Evolutionary conservation across 306 rosid genomes (phyloP), one percentile per base, ranked within the genome.

Genomic region (Acmispon strigosus): DNA sequence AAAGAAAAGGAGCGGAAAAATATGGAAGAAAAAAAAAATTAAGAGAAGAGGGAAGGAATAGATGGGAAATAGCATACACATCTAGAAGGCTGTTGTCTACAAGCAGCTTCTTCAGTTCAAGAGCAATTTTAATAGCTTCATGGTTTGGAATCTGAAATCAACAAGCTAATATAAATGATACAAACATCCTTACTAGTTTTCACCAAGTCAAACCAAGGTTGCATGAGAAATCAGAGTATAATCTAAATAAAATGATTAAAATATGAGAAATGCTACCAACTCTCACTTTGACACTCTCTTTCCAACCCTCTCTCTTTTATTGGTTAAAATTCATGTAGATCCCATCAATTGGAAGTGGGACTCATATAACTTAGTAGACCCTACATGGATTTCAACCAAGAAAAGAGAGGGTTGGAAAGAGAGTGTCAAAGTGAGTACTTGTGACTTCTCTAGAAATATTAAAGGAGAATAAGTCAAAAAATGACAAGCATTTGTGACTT

Each of bases 81-180:
- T 94, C 97, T 41, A 94, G 76, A 83, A 94, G 97, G 84, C 97
- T 89, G 78, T 94, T 94, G 82, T 94, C 99, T 50, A 91, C 83
- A 17, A 94, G 95, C 74, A 91, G 82, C 91, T 94, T 94, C 96
- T 94, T 94, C 54, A 94, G 88, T 64, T 94, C 95, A 1, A 91
- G 94, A 44, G 99, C 96, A 44, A 94, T 87, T 78, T 89, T 91
- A 64, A 91, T 83, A 70, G 99, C 97, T 44, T 91, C 92, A 68
- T 94, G 94, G 74, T 94, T 91, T 42, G 97, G 97, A 80, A 94
- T 94, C 99, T 91, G 88, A 80, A 83, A 87, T 72, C 64, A 89
- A 22, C 27, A 80, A 60, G 69, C 74, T 69, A 64, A 72, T 66
- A 52, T 60, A 54, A 27, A 41, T 29, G 66, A 72, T 48, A 63